Conservation (phyloP, 2,329 filamentous ascomycete species). For the Myriosclerotinia curreyana region DNA sequence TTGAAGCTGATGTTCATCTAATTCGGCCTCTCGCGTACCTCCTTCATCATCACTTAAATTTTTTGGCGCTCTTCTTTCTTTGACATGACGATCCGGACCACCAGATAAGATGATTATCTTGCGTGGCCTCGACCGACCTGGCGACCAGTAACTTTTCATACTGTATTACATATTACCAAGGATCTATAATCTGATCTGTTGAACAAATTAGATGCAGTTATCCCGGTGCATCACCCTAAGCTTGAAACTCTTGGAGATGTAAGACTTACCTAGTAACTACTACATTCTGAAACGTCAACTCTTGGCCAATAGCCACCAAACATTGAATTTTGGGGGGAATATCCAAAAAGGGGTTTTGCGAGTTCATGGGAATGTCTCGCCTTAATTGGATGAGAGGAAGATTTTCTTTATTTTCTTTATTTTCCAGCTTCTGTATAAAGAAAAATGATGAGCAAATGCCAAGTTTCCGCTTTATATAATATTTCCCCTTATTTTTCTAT, state of each 20-base stretch:
- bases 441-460: background rate
- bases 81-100: too few species aligned
- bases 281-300: constrained; percentile 12
- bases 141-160: background rate
- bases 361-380: constrained; percentile 2
- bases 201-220: background rate
- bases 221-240: background rate
- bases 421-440: background rate
- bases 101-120: too few species aligned
- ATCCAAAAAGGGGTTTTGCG: background rate
- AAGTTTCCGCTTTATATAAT: background rate
- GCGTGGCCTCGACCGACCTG: background rate
- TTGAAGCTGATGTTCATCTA: background rate
- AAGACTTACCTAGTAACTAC: background rate
- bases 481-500: background rate
- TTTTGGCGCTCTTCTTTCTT: constrained; percentile 5
- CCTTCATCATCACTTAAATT: background rate
- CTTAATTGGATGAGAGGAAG: background rate
- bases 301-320: constrained; percentile 8
- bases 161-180: background rate
- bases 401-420: background rate
- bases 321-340: background rate
- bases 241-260: constrained; percentile 12
- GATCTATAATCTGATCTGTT: background rate
- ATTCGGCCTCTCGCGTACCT: background rate